Base-by-base conservation (phyloP, 805 yeast species). In the Blastobotrys terrestris region DNA sequence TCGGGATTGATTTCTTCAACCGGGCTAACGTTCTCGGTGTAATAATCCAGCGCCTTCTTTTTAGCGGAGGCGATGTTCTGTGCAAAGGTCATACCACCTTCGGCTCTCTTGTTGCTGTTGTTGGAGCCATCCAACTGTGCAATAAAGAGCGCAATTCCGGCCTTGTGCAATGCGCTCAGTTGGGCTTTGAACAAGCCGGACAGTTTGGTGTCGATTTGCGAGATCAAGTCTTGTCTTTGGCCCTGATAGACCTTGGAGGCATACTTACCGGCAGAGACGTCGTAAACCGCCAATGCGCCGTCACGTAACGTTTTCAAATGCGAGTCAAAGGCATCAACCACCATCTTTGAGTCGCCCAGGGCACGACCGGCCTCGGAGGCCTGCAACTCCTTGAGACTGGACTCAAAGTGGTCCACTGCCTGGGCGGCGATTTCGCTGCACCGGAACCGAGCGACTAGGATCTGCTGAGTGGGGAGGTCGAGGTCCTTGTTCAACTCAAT, bases 401-500 rank as follows among this genome's bases (percentile, higher is more conserved):
- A 55, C 31, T 70, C 71, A 60, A 80, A 80, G 15, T 69, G 67
- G 15, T 72, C 70, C 62, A 75, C 78, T 2, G 82, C 76, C 47
- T 74, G 75, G 44, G 74, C 70, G 19, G 85, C 77, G 47, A 94
- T 87, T 68, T 94, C 98, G 63, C 90, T 96, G 67, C 98, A 92
- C 63, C 96, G 83, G 71, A 89, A 92, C 61, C 94, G 80, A 5
- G 99, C 96, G 20, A 94, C 98, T 55, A 94, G 74, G 31, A 88
- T 87, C 67, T 94, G 99, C 65, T 94, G 99, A 1, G 98, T 91
- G 22, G 99, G 99, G 58, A 94, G 76, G 70, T 94, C 99, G 57
- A 94, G 78, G 66, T 94, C 99, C 69, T 89, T 91, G 71, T 94
- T 94, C 56, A 78, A 76, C 67, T 89, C 96, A 62, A 94, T 94